phyloP scores from a whole-genome alignment of 1,284 basidiomycete genomes.

The Trametes polyzona region DNA sequence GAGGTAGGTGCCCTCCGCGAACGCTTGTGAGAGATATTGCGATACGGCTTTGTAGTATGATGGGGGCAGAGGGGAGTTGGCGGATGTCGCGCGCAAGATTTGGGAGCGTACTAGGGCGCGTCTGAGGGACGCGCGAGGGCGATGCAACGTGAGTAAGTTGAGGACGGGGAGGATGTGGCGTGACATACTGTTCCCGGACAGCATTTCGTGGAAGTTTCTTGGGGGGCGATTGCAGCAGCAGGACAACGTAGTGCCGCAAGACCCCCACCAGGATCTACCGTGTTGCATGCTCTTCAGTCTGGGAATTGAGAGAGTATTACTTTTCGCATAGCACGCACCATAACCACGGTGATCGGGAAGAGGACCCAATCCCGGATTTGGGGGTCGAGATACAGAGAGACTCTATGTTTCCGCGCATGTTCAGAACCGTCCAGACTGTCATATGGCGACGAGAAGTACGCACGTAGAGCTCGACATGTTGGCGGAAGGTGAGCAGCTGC shows the following conservation, averaged over 20 bases:
- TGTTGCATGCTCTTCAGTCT: neutral
- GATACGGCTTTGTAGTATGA: constrained; percentile 79
- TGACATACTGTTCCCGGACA: constrained; percentile 92
- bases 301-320: neutral
- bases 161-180: neutral
- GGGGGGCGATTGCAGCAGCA: constrained; percentile 84
- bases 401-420: constrained; percentile 42
- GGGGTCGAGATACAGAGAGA: constrained; percentile 87
- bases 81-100: constrained; percentile 78
- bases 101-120: constrained; percentile 84
- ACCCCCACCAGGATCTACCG: constrained; percentile 90
- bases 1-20: constrained; percentile 79
- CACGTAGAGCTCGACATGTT: constrained; percentile 38
- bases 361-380: constrained; percentile 95
- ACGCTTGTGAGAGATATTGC: constrained; percentile 69
- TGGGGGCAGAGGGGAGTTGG: constrained; percentile 82
- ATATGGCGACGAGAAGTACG: constrained; percentile 10
- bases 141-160: constrained; percentile 4
- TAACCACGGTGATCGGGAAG: constrained; percentile 96
- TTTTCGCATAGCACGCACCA: constrained; percentile 59
- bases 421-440: neutral
- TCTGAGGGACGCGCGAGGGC: constrained; percentile 48
- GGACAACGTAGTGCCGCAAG: constrained; percentile 90
- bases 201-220: constrained; percentile 80
- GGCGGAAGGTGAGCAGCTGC: constrained; percentile 14